Evolutionary conservation across 2,329 filamentous ascomycete species (phyloP).

Genomic region (Gliomastix tumulicola): DNA sequence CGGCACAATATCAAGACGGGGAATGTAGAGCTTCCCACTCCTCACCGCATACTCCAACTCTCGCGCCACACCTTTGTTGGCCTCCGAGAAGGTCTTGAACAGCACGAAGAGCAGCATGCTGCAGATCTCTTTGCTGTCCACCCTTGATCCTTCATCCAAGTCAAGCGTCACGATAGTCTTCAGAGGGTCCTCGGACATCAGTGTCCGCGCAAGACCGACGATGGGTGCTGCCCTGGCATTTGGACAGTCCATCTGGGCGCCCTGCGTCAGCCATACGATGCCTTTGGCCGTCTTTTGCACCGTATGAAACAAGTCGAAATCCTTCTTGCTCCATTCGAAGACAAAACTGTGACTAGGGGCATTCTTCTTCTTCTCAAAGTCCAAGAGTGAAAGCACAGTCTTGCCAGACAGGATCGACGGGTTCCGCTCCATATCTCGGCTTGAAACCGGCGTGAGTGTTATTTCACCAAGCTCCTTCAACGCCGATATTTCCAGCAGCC

Average conservation of each 20-base stretch:
- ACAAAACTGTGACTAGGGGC: constrained; percentile 17
- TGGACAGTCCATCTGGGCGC: constrained; percentile 25
- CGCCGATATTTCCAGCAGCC: too few species aligned
- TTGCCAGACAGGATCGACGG: constrained; percentile 5
- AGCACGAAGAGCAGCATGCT: constrained; percentile 16
- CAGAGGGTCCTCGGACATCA: constrained; percentile 40
- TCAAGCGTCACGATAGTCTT: constrained; percentile 37
- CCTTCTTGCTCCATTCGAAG: constrained; percentile 26
- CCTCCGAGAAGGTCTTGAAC: constrained; percentile 11
- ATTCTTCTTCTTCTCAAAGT: constrained; percentile 21
- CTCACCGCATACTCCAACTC: constrained; percentile 38
- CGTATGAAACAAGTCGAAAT: constrained; percentile 31
- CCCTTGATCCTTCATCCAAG: constrained; percentile 14
- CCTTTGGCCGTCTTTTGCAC: constrained; percentile 27
- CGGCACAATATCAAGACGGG: constrained; percentile 32
- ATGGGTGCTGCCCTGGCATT: constrained; percentile 30
- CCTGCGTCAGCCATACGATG: constrained; percentile 40
- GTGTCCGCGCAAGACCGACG: constrained; percentile 36
- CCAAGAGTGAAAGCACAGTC: constrained; percentile 38
- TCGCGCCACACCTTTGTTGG: constrained; percentile 6
- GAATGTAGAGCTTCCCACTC: constrained; percentile 29
- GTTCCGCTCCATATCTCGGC: too few species aligned
- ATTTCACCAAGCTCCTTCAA: too few species aligned
- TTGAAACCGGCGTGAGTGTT: too few species aligned
- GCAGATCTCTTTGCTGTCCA: constrained; percentile 8